These are phyloP conservation scores for Buxus sempervirens DNA, from an alignment of 164 flowering plant genomes.

Conservation along the genomic window DNA sequence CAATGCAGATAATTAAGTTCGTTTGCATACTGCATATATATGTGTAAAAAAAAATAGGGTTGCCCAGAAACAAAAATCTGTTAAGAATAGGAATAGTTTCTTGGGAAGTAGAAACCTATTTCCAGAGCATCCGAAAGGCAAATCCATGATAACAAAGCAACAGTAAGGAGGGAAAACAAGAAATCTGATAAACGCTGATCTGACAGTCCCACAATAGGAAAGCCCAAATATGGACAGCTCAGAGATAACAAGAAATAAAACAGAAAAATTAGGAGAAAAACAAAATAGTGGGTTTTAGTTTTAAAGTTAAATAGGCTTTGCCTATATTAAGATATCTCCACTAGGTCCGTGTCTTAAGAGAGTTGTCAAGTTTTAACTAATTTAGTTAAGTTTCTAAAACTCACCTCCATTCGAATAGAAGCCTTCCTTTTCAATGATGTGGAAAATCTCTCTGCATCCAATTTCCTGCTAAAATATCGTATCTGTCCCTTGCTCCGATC, in stretches of 20 bases:
- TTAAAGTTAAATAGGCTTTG: neutral
- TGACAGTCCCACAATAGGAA: neutral
- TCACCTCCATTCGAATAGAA: neutral
- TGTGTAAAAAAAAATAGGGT: too few species aligned
- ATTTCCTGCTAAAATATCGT: conserved; percentile 13
- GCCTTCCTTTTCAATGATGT: conserved; percentile 15
- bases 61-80: too few species aligned
- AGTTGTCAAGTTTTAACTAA: conserved; percentile 12
- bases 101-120: too few species aligned
- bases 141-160: too few species aligned
- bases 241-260: neutral
- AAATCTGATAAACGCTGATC: neutral
- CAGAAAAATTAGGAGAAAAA: neutral
- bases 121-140: too few species aligned
- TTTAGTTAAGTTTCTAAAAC: conserved; percentile 9
- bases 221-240: neutral
- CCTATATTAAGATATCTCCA: conserved; percentile 19
- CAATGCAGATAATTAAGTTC: neutral
- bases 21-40: too few species aligned
- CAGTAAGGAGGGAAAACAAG: neutral
- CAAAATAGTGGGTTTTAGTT: conserved; percentile 8
- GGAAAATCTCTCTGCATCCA: conserved; percentile 14
- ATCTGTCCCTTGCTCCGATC: conserved; percentile 6
- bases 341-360: neutral
- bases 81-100: too few species aligned